Percentiles rank a stretch among this genome's conserved stretches.
These are phyloP conservation scores for Myxozyma lipomycoides DNA, from an alignment of 805 yeast species.

Conservation along the genomic window DNA sequence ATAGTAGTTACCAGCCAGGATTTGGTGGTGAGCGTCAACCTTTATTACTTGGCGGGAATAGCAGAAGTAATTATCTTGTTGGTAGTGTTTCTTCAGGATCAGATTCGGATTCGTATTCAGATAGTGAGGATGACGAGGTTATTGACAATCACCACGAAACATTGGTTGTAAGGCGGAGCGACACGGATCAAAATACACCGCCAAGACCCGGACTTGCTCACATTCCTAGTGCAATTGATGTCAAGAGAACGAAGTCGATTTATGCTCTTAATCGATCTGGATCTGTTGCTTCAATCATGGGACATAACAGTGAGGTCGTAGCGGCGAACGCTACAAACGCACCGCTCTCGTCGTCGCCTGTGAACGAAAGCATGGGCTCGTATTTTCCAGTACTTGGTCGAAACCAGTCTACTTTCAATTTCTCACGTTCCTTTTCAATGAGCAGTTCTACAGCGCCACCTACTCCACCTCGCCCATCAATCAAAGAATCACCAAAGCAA, in stretches of 20 bases:
- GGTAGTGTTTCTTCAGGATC: slow-evolving; percentile 20
- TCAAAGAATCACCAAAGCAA: background rate
- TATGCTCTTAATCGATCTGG: slow-evolving; percentile 1
- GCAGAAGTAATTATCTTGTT: slow-evolving; percentile 2
- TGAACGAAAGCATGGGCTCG: slow-evolving; percentile 5
- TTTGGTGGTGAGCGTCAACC: slow-evolving; percentile 26
- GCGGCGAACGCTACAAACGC: slow-evolving; percentile 23
- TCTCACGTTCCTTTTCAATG: slow-evolving; percentile 17
- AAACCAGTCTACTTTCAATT: slow-evolving; percentile 16
- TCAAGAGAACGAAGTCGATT: slow-evolving; percentile 2
- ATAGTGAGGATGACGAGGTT: slow-evolving; percentile 18
- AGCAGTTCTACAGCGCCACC: background rate
- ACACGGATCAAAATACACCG: background rate
- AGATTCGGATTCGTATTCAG: slow-evolving; percentile 16
- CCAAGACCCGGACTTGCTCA: background rate
- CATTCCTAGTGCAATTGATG: background rate
- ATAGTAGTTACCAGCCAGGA: slow-evolving; percentile 21
- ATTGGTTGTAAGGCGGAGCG: slow-evolving; percentile 12
- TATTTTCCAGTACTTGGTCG: slow-evolving; percentile 21
- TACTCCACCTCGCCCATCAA: background rate
- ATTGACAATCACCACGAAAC: slow-evolving; percentile 26
- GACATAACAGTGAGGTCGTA: slow-evolving; percentile 25
- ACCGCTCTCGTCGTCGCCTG: slow-evolving; percentile 21
- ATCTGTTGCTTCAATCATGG: slow-evolving; percentile 16
- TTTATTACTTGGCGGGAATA: background rate